Evolutionary conservation across 352 stramenopile species (phyloP).

Genomic region (Phytophthora crassamura): DNA sequence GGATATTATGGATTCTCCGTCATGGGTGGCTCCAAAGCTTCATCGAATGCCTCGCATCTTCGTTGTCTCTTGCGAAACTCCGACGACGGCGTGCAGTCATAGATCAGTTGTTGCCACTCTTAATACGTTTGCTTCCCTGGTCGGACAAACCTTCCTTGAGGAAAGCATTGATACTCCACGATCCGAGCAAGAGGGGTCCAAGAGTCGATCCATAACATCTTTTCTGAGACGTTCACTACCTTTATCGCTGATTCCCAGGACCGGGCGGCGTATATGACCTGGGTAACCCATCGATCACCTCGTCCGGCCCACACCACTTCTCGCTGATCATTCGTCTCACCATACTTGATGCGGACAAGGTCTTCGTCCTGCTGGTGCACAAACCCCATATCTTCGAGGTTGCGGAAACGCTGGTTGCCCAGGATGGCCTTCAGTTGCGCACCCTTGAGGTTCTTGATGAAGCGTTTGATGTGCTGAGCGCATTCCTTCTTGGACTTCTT

Average conservation of each 20-base stretch:
- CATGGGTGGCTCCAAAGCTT: too few species aligned
- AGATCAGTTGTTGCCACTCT: not conserved
- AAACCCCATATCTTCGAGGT: too few species aligned
- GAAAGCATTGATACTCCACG: not conserved
- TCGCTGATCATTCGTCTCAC: not conserved
- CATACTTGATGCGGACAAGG: not conserved
- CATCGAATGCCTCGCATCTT: not conserved
- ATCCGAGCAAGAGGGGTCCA: not conserved
- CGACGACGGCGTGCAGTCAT: not conserved
- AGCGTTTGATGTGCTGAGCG: too few species aligned
- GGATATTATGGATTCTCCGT: too few species aligned
- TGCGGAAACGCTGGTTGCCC: too few species aligned
- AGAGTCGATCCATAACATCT: not conserved
- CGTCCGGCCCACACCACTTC: too few species aligned
- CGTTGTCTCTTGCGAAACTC: not conserved
- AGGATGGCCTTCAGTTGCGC: too few species aligned
- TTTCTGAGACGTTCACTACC: slow-evolving; percentile 4
- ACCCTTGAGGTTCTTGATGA: too few species aligned
- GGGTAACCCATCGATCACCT: not conserved
- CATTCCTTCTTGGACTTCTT: too few species aligned
- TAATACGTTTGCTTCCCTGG: not conserved
- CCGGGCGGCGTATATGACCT: not conserved
- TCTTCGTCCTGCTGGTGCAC: too few species aligned
- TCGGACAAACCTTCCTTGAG: not conserved
- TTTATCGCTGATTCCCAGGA: not conserved